Percentiles rank a stretch among this genome's conserved stretches.
phyloP scores from a whole-genome alignment of 2,329 filamentous ascomycete species.

The Cercospora berteroae region DNA sequence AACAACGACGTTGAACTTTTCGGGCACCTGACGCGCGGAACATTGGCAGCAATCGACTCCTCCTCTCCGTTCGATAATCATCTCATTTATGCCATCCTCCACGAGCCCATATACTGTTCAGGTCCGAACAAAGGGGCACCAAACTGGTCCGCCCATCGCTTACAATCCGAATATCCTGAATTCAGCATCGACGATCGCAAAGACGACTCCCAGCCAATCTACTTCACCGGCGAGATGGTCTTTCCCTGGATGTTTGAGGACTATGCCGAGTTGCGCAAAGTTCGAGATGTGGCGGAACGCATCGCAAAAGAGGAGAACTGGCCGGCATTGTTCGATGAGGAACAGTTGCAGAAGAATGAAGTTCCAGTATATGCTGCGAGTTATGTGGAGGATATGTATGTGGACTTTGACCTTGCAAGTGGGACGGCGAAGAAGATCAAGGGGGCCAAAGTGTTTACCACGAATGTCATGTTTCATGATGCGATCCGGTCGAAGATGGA shows the following conservation, averaged over 20 bases:
- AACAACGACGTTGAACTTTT: conserved; percentile 72
- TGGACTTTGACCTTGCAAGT: conserved; percentile 71
- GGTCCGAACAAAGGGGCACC: conserved; percentile 53
- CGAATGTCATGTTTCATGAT: conserved; percentile 84
- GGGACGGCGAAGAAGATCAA: conserved; percentile 73
- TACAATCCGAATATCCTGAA: conserved; percentile 53
- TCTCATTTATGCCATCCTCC: conserved; percentile 80
- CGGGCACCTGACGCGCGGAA: conserved; percentile 70
- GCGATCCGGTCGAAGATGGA: conserved; percentile 70
- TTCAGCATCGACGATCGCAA: conserved; percentile 47
- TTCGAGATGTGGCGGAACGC: conserved; percentile 67
- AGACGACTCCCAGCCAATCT: conserved; percentile 54
- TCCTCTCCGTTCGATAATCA: conserved; percentile 69
- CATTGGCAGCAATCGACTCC: conserved; percentile 66
- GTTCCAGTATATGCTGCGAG: conserved; percentile 84
- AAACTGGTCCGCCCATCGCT: conserved; percentile 70
- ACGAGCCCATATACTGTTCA: conserved; percentile 85
- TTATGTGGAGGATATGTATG: conserved; percentile 89
- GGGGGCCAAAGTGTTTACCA: conserved; percentile 76
- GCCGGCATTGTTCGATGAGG: conserved; percentile 72
- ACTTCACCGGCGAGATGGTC: conserved; percentile 91
- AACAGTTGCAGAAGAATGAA: conserved; percentile 69
- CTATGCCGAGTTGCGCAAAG: conserved; percentile 68
- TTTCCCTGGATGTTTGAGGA: conserved; percentile 82
- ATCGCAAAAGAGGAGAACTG: conserved; percentile 69